Conservation (phyloP, 495 filamentous ascomycete species). For the Podospora sp. region DNA sequence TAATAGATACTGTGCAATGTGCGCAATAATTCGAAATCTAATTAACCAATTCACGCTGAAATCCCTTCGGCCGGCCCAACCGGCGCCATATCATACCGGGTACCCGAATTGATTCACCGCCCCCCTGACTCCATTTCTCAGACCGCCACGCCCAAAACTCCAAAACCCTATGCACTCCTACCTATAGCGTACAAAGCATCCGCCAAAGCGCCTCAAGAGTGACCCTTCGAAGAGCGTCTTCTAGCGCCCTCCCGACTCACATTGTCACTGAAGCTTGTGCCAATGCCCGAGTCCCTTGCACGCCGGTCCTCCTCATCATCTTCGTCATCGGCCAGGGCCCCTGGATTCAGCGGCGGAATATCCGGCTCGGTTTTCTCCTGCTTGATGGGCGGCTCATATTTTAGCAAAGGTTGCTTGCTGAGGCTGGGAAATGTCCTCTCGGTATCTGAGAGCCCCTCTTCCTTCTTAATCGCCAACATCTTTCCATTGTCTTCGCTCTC, state of each 20-base stretch:
- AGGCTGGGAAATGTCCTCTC: constrained; percentile 60
- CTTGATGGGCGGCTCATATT: constrained; percentile 37
- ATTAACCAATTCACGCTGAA: background rate
- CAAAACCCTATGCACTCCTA: background rate
- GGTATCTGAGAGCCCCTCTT: constrained; percentile 33
- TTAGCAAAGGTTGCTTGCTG: constrained; percentile 52
- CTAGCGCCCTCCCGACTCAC: constrained; percentile 28
- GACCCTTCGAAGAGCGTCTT: constrained; percentile 19
- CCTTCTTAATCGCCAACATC: constrained; percentile 35
- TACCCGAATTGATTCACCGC: background rate
- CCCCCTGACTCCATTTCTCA: background rate
- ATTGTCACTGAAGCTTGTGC: constrained; percentile 50
- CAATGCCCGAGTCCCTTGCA: constrained; percentile 48
- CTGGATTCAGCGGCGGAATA: constrained; percentile 20
- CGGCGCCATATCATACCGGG: background rate
- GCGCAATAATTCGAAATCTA: background rate
- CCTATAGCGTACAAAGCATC: background rate
- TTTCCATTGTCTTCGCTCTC: background rate
- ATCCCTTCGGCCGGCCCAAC: too few relatives aligned
- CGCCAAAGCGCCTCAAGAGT: background rate
- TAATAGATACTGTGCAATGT: background rate
- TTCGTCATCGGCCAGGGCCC: constrained; percentile 39
- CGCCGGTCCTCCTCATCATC: constrained; percentile 45
- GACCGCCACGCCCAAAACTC: background rate
- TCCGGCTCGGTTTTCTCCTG: constrained; percentile 29